These are phyloP conservation scores for Monosporascus sp. DNA, from an alignment of 2,329 filamentous ascomycete genomes.

Conservation along the genomic window DNA sequence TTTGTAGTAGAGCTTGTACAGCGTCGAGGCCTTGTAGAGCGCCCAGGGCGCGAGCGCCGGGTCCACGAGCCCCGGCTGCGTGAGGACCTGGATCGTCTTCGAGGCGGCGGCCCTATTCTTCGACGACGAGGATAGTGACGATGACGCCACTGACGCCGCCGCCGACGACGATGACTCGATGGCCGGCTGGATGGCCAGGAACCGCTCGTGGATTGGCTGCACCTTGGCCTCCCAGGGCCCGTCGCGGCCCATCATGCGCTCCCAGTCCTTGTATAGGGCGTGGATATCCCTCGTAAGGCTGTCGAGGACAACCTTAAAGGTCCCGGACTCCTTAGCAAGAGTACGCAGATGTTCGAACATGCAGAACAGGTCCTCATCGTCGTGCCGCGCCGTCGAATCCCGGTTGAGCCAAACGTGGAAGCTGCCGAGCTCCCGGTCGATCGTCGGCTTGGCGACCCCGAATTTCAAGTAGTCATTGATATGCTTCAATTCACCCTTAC, in stretches of 20 bases:
- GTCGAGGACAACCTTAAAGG: slow-evolving; percentile 27
- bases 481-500: slow-evolving; percentile 32
- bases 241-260: slow-evolving; percentile 1
- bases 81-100: slow-evolving; percentile 26
- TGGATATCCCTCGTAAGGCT: slow-evolving; percentile 31
- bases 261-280: slow-evolving; percentile 29
- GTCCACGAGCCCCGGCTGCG: slow-evolving; percentile 18
- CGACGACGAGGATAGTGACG: no score
- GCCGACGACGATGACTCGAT: neutral
- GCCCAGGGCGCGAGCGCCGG: slow-evolving; percentile 37
- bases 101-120: slow-evolving; percentile 8
- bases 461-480: slow-evolving; percentile 63
- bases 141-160: no score
- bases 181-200: slow-evolving; percentile 37
- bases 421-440: slow-evolving; percentile 31
- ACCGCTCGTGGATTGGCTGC: slow-evolving; percentile 34
- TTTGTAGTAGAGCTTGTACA: slow-evolving; percentile 36
- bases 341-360: slow-evolving; percentile 30
- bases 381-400: slow-evolving; percentile 6
- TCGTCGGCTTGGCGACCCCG: slow-evolving; percentile 38
- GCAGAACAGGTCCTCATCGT: slow-evolving; percentile 20
- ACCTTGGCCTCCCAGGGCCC: slow-evolving; percentile 22
- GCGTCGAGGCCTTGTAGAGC: slow-evolving; percentile 45
- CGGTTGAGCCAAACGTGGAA: slow-evolving; percentile 26
- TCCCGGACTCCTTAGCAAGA: slow-evolving; percentile 17